Conservation (phyloP, 495 filamentous ascomycete genomes). For the Penicillium alfredii region DNA sequence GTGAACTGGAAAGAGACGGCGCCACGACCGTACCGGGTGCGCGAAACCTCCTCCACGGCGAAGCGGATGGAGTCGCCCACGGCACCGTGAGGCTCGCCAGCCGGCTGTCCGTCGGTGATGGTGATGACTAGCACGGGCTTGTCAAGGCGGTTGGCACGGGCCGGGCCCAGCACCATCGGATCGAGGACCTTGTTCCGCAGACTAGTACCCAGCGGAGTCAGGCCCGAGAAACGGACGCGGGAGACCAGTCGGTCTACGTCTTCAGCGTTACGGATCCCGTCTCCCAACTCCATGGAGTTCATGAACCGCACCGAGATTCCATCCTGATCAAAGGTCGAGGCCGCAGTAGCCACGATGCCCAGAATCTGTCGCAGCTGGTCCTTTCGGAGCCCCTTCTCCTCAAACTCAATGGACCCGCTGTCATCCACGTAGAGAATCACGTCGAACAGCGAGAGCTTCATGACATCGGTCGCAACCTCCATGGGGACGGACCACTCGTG, state of each 20-base stretch:
- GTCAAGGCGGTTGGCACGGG: slow-evolving; percentile 42
- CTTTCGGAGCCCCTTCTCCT: slow-evolving; percentile 60
- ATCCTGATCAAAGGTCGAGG: slow-evolving; percentile 64
- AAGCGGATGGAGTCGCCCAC: slow-evolving; percentile 48
- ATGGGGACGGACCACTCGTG: slow-evolving; percentile 50
- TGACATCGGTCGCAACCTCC: slow-evolving; percentile 62
- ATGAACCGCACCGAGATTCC: slow-evolving; percentile 68
- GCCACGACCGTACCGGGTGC: slow-evolving; percentile 44
- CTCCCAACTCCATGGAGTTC: slow-evolving; percentile 48
- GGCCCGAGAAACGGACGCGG: slow-evolving; percentile 56
- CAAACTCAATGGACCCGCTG: slow-evolving; percentile 65
- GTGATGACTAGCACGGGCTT: slow-evolving; percentile 67
- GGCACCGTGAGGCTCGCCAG: slow-evolving; percentile 45
- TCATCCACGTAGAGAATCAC: slow-evolving; percentile 66
- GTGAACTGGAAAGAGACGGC: slow-evolving; percentile 66
- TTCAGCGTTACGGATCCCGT: slow-evolving; percentile 52
- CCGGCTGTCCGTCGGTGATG: slow-evolving; percentile 64
- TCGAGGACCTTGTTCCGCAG: slow-evolving; percentile 59
- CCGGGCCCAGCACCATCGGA: slow-evolving; percentile 49
- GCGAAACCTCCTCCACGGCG: slow-evolving; percentile 39
- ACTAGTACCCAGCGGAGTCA: slow-evolving; percentile 62
- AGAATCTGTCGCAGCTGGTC: slow-evolving; percentile 60
- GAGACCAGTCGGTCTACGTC: slow-evolving; percentile 53
- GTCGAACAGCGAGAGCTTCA: slow-evolving; percentile 62
- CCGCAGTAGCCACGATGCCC: slow-evolving; percentile 54